Evolutionary conservation across 345 rosid species (phyloP).

Genomic region (Gossypium ekmanianum): DNA sequence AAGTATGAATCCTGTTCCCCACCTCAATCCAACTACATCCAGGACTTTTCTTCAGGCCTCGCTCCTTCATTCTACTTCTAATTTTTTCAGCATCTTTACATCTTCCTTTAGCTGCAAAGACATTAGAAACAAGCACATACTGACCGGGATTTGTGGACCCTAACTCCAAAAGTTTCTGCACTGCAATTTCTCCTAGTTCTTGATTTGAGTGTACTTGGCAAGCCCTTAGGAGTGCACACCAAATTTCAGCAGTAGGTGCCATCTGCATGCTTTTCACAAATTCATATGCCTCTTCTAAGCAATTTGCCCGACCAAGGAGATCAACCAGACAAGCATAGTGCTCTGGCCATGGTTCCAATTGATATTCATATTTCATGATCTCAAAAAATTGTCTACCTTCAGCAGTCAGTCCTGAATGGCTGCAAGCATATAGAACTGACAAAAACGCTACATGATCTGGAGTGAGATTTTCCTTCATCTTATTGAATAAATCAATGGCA

Average conservation of each 20-base stretch:
- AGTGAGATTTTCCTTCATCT: slow-evolving; percentile 40
- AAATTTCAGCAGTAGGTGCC: slow-evolving; percentile 68
- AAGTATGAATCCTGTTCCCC: slow-evolving; percentile 57
- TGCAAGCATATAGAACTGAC: slow-evolving; percentile 77
- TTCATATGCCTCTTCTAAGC: slow-evolving; percentile 64
- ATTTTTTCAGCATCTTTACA: slow-evolving; percentile 68
- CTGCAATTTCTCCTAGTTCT: slow-evolving; percentile 64
- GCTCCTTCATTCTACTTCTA: slow-evolving; percentile 63
- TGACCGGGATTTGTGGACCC: slow-evolving; percentile 66
- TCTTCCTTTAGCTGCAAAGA: slow-evolving; percentile 62
- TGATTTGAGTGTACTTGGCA: slow-evolving; percentile 69
- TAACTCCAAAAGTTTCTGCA: slow-evolving; percentile 52
- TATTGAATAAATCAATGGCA: slow-evolving; percentile 54
- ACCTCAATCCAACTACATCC: slow-evolving; percentile 77
- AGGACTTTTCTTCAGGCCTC: slow-evolving; percentile 73
- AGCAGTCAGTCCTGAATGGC: slow-evolving; percentile 68
- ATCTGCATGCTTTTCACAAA: slow-evolving; percentile 58
- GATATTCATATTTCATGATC: slow-evolving; percentile 55
- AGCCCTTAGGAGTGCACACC: slow-evolving; percentile 86
- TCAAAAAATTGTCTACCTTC: slow-evolving; percentile 62
- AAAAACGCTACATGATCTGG: slow-evolving; percentile 74
- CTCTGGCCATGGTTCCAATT: slow-evolving; percentile 82
- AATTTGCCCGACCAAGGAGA: slow-evolving; percentile 78
- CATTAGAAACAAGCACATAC: slow-evolving; percentile 76
- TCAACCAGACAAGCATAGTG: slow-evolving; percentile 81